Evolutionary conservation across 1,284 basidiomycete genomes (phyloP).

Genomic region (Sutorius eximius): DNA sequence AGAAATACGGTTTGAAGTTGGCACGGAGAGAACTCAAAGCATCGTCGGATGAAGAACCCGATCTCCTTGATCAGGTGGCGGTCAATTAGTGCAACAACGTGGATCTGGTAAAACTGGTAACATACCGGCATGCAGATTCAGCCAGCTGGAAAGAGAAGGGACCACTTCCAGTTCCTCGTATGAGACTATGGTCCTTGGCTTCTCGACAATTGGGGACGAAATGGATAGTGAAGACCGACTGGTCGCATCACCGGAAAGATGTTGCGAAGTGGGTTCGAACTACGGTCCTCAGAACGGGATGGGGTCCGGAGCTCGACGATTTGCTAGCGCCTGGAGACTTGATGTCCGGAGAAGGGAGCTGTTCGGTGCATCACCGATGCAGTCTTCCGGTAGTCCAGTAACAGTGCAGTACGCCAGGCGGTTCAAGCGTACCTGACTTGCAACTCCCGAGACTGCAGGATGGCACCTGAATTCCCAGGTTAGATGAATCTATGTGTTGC

Average conservation of each 20-base stretch:
- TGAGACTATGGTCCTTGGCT: not conserved
- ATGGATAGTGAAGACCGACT: not conserved
- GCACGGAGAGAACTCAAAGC: not conserved
- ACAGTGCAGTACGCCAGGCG: no score
- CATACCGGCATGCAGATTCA: not conserved
- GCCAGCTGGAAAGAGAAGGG: not conserved
- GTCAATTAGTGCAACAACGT: not conserved
- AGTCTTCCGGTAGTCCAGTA: not conserved
- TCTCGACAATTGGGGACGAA: not conserved
- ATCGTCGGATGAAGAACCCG: not conserved
- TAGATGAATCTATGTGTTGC: not conserved
- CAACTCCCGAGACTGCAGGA: not conserved
- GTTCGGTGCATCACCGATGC: not conserved
- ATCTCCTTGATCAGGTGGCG: not conserved
- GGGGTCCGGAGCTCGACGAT: not conserved
- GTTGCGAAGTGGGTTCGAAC: not conserved
- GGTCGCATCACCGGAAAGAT: not conserved
- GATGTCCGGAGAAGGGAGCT: not conserved
- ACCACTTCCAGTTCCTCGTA: not conserved
- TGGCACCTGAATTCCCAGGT: not conserved
- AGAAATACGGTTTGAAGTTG: not conserved
- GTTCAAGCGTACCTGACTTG: not conserved
- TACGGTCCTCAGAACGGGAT: not conserved
- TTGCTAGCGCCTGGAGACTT: not conserved
- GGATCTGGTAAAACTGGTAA: not conserved